Base-by-base conservation (phyloP, 495 filamentous ascomycete genomes). In the Neurospora sublineolata region DNA sequence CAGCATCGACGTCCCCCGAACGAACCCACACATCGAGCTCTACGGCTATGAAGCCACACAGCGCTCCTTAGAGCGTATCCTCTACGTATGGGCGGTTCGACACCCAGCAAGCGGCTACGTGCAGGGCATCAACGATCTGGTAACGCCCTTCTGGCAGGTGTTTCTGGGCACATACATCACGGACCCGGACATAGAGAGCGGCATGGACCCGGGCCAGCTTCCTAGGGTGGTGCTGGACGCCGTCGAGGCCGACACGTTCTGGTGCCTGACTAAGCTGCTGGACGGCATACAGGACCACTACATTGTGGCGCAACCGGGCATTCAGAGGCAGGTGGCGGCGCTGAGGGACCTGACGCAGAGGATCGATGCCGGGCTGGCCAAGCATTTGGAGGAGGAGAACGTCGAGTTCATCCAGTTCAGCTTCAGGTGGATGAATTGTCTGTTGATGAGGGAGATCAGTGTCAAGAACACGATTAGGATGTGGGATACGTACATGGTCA, bases 331-430 rank as follows among this genome's bases (percentile, higher is more conserved):
- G 80, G 95, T 99, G 52, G 86, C 88, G 27, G 93, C 92, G 36
- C 84, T 99, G 75, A 87, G 92, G 64, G 94, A 99, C 80, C 84
- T 99, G 37, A 96, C 93, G 10, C 91, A 89, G 72, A 86, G 95
- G 73, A 99, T 99, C 72, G 95, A 99, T 76, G 87, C 87, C 38
- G 84, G 87, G 2, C 86, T 99, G 71, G 92, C 93, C 14, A 94
- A 91, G 72, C 95, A 99, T 77, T 84, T 99, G 20, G 92, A 96
- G 76, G 86, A 86, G 30, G 93, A 98, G 78, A 90, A 92, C 12
- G 93, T 99, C 37, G 96, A 99, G 79, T 99, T 99, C 76, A 98
- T 99, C 80, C 95, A 99, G 78, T 99, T 99, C 78, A 97, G 93
- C 79, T 99, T 99, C 79, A 87, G 95, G 72, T 99, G 95, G 95